Base-by-base conservation (phyloP, 805 yeast genomes). In the Candida nonsorbophila region DNA sequence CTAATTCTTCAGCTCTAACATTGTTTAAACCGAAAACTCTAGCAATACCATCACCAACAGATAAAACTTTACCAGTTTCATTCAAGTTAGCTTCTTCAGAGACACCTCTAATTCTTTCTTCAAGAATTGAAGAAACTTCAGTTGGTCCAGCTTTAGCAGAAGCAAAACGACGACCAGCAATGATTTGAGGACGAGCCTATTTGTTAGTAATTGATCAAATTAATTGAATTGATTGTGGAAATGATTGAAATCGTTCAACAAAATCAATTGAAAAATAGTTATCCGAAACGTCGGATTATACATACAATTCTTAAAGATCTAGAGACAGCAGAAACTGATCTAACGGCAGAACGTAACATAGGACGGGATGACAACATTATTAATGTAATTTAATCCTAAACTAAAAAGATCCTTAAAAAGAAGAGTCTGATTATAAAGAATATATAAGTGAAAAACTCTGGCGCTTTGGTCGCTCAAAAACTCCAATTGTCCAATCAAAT, bases 11-110 rank as follows among this genome's bases (percentile, higher is more conserved):
- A 63, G 98, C 98, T 79, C 90, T 97, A 71, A 87, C 81, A 79
- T 92, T 92, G 92, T 88, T 92, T 58, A 92, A 77, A 74, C 99
- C 99, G 74, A 84, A 92, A 61, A 92, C 95, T 80, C 97, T 94
- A 67, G 98, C 99, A 65, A 92, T 92, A 92, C 99, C 99, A 72
- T 92, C 99, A 84, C 98, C 98, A 62, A 92, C 96, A 50, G 97
- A 83, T 63, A 92, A 77, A 60, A 92, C 98, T 74, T 95, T 86
- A 69, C 99, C 99, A 63, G 98, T 94, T 75, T 92, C 98, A 70
- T 92, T 86, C 61, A 92, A 81, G 82, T 85, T 79, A 55, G 96
- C 85, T 71, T 90, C 97, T 58, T 86, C 92, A 45, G 95, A 79
- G 55, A 90, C 94, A 73, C 98, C 98, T 77, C 96, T 88, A 76